Conservation (phyloP, 164 flowering plant species). For the Sextonia rubra region DNA sequence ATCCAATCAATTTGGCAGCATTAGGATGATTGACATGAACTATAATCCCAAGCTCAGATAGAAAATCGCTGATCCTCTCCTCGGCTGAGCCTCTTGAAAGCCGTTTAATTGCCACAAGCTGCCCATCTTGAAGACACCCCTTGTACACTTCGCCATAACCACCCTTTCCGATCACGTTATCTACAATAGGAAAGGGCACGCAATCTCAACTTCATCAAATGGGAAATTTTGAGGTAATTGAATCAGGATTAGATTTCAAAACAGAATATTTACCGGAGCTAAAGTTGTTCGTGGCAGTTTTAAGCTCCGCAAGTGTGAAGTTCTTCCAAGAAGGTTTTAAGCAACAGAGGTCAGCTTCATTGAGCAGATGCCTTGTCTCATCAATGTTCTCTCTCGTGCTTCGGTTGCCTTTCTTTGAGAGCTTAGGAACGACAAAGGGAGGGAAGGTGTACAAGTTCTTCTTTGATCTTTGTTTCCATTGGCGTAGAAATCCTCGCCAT, state of each 20-base stretch:
- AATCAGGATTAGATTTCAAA: background rate
- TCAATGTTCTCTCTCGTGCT: constrained; percentile 34
- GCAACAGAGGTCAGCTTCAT: constrained; percentile 35
- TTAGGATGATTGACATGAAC: constrained; percentile 90
- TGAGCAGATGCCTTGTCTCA: constrained; percentile 9
- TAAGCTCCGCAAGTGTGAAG: constrained; percentile 57
- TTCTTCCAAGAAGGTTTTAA: constrained; percentile 63
- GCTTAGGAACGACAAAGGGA: constrained; percentile 36
- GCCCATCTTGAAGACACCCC: constrained; percentile 66
- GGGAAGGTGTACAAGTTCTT: constrained; percentile 40
- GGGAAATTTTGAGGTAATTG: background rate
- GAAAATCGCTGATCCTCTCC: constrained; percentile 66
- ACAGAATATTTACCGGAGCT: constrained; percentile 41
- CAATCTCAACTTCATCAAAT: background rate
- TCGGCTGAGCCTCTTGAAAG: constrained; percentile 67
- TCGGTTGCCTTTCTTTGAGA: constrained; percentile 29
- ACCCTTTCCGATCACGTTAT: constrained; percentile 81
- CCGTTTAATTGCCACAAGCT: constrained; percentile 66
- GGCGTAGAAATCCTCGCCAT: constrained; percentile 51
- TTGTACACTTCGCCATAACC: constrained; percentile 93
- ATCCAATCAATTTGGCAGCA: constrained; percentile 78
- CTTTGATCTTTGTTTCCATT: constrained; percentile 39
- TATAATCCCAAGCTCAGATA: constrained; percentile 90
- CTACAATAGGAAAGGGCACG: constrained; percentile 21
- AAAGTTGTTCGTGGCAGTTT: constrained; percentile 69